These are phyloP conservation scores for Condylostoma magnum DNA, from an alignment of 169 alveolate species.

Conservation along the genomic window DNA sequence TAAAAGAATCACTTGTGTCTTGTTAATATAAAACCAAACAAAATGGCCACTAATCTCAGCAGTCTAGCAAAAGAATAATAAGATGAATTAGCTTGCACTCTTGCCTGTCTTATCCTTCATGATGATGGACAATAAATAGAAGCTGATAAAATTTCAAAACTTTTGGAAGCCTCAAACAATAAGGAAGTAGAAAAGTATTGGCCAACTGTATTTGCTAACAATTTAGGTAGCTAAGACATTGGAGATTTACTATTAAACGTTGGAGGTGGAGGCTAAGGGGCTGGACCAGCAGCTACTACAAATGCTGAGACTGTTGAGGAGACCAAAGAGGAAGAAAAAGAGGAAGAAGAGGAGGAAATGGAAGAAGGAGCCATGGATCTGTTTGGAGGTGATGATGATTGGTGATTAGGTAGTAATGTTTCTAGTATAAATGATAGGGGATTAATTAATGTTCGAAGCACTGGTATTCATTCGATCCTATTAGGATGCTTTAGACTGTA, in stretches of 20 bases:
- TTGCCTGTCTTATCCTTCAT: conserved; percentile 10
- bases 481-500: too few relatives aligned
- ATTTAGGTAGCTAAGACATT: conserved; percentile 6
- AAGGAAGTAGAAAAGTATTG: conserved; percentile 21
- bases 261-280: background rate
- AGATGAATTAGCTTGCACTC: conserved; percentile 20
- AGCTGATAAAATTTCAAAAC: conserved; percentile 52
- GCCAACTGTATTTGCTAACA: conserved; percentile 11
- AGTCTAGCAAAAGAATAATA: conserved; percentile 16
- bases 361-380: too few relatives aligned
- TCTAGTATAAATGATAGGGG: too few relatives aligned
- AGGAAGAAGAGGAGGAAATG: too few relatives aligned
- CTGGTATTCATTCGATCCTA: too few relatives aligned
- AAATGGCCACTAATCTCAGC: too few relatives aligned
- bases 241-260: background rate
- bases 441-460: too few relatives aligned
- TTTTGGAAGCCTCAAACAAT: conserved; percentile 64
- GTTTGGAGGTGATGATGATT: too few relatives aligned
- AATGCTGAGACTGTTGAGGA: conserved; percentile 5
- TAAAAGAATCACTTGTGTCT: too few relatives aligned
- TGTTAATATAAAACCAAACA: too few relatives aligned
- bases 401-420: too few relatives aligned
- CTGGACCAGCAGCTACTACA: background rate
- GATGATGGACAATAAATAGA: conserved; percentile 9
- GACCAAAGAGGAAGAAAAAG: conserved; percentile 11